These are phyloP conservation scores for Phytophthora ramorum DNA, from an alignment of 352 stramenopile genomes.

Conservation along the genomic window DNA sequence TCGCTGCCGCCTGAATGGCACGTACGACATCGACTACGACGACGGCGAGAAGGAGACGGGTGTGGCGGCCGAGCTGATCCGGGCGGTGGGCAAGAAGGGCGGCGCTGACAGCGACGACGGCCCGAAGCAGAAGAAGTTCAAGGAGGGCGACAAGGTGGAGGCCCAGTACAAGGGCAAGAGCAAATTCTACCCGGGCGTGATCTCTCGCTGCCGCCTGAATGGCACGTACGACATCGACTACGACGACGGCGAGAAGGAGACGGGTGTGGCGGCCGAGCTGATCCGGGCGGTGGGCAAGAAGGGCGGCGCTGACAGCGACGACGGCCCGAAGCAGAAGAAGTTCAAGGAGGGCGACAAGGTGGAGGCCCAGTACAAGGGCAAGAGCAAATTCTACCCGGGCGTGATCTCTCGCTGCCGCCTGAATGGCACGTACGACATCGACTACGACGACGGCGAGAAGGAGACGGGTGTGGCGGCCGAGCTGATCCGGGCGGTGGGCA, in stretches of 20 bases:
- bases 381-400: conserved; percentile 12
- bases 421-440: conserved; percentile 13
- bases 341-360: conserved; percentile 13
- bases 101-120: conserved; percentile 19
- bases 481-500: conserved; percentile 5
- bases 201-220: conserved; percentile 21
- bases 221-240: conserved; percentile 28
- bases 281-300: conserved; percentile 6
- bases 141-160: conserved; percentile 25
- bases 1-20: neutral
- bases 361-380: conserved; percentile 12
- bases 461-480: conserved; percentile 13
- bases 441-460: conserved; percentile 13
- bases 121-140: conserved; percentile 23
- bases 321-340: conserved; percentile 7
- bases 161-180: conserved; percentile 27
- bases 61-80: conserved; percentile 24
- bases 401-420: conserved; percentile 11
- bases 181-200: conserved; percentile 23
- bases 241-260: conserved; percentile 24
- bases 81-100: conserved; percentile 12
- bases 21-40: too few relatives aligned
- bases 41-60: conserved; percentile 3
- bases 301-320: neutral
- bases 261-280: conserved; percentile 21